phyloP scores from a whole-genome alignment of 2,329 filamentous ascomycete species.

The Colletotrichum australisinense region DNA sequence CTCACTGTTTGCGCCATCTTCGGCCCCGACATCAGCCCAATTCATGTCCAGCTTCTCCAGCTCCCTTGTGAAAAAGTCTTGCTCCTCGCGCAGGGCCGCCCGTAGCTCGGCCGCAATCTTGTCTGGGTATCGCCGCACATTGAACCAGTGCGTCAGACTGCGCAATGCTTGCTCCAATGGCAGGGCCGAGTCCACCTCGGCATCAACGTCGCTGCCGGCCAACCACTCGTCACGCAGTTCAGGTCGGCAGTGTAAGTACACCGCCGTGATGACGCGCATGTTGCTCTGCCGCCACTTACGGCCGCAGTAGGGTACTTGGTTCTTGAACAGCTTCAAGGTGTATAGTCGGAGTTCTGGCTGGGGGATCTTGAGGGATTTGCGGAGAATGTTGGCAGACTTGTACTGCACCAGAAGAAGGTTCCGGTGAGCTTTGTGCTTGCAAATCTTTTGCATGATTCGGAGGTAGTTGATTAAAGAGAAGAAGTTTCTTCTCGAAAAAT shows the following conservation, averaged over 20 bases:
- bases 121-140: constrained; percentile 84
- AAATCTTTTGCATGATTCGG: constrained; percentile 96
- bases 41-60: constrained; percentile 76
- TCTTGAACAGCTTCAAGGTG: constrained; percentile 98
- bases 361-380: constrained; percentile 90
- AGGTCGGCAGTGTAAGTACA: constrained; percentile 93
- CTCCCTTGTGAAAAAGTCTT: constrained; percentile 84
- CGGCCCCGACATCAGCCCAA: constrained; percentile 55
- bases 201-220: constrained; percentile 89
- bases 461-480: constrained; percentile 96
- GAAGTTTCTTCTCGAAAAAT: constrained; percentile 94
- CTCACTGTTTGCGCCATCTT: constrained; percentile 43
- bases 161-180: constrained; percentile 92
- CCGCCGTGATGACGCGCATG: constrained; percentile 98
- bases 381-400: constrained; percentile 92
- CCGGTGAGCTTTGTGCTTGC: constrained; percentile 93
- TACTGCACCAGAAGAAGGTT: constrained; percentile 95
- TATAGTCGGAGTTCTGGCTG: constrained; percentile 90
- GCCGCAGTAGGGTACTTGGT: constrained; percentile 97
- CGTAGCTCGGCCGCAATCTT: constrained; percentile 73
- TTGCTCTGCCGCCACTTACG: constrained; percentile 98
- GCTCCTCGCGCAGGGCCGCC: constrained; percentile 74
- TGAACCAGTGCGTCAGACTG: constrained; percentile 94
- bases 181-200: constrained; percentile 91
- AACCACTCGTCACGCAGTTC: constrained; percentile 97